Evolutionary conservation across 2,329 filamentous ascomycete genomes (phyloP), one percentile per base, ranked within the genome.

Genomic region (Spiromastix sp.): DNA sequence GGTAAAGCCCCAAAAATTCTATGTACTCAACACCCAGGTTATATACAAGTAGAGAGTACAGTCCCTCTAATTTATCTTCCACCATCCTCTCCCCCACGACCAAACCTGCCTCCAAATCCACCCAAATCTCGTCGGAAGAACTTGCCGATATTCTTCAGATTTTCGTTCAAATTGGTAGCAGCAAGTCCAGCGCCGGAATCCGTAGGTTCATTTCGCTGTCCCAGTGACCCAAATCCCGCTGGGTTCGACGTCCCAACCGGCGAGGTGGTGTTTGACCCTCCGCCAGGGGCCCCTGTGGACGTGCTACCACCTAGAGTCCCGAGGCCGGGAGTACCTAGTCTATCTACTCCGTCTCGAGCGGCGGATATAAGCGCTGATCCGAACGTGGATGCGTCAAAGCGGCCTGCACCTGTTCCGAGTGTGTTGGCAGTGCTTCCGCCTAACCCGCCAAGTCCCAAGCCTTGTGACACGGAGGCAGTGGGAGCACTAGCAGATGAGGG

Each of bases 81-180:
- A 42, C 55, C 53, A 39, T 58, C 54, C 38, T 53, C 55, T 30
- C 80, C 82, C 54, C 55, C 33, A 50, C 46, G 32, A 30, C 81
- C 82, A 56, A 87, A 87, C 45, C 81, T 66, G 8, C 74, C 75
- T 2, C 82, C 80, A 44, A 89, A 72, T 2, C 79, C 76, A 19
- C 83, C 82, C 43, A 89, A 79, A 64, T 95, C 89, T 43, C 89
- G 70, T 43, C 81, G 78, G 66, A 96, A 96, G 63, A 96, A 95
- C 61, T 93, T 95, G 16, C 89, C 89, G 61, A 98, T 84, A 56
- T 85, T 94, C 64, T 85, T 87, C 60, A 96, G 57, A 59, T 95
- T 95, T 60, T 93, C 87, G 55, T 95, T 93, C 44, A 95, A 74
- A 34, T 81, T 85, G 5, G 74, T 75, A 49, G 80, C 77, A 36